These are phyloP conservation scores for Aspergillus leporis DNA, from an alignment of 495 filamentous ascomycete species.

Conservation along the genomic window DNA sequence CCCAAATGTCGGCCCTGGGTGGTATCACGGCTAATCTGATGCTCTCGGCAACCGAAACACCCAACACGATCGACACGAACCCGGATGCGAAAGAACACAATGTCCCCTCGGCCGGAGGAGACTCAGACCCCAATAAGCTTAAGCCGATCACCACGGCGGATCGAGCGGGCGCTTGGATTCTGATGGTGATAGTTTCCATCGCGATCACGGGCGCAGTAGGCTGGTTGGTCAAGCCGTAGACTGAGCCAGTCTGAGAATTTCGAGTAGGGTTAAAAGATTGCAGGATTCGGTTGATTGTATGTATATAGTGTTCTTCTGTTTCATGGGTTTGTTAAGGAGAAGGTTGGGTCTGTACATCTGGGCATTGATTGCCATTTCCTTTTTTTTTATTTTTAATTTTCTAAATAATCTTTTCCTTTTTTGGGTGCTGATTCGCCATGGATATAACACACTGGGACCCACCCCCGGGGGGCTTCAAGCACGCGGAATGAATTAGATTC, in stretches of 20 bases:
- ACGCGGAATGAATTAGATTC: background rate
- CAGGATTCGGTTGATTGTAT: background rate
- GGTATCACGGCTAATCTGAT: constrained; percentile 41
- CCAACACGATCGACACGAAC: constrained; percentile 21
- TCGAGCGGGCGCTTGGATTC: constrained; percentile 62
- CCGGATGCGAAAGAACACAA: constrained; percentile 17
- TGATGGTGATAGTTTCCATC: constrained; percentile 57
- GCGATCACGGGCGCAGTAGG: constrained; percentile 32
- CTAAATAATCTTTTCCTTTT: too few species aligned
- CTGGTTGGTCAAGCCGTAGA: constrained; percentile 26
- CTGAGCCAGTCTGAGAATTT: background rate
- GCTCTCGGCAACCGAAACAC: background rate
- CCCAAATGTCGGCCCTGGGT: constrained; percentile 50
- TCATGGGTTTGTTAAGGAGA: background rate
- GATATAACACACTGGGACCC: background rate
- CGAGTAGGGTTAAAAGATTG: background rate
- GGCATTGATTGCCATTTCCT: constrained; percentile 1
- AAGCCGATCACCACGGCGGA: constrained; percentile 51
- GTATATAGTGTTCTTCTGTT: background rate
- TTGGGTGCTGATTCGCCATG: background rate
- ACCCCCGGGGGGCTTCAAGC: background rate
- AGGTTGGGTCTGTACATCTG: background rate
- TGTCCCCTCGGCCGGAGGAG: constrained; percentile 14
- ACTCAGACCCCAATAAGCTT: constrained; percentile 21
- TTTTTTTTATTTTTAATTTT: background rate